Base-by-base conservation (phyloP, 257 asterid genomes). In the Plantago ovata region DNA sequence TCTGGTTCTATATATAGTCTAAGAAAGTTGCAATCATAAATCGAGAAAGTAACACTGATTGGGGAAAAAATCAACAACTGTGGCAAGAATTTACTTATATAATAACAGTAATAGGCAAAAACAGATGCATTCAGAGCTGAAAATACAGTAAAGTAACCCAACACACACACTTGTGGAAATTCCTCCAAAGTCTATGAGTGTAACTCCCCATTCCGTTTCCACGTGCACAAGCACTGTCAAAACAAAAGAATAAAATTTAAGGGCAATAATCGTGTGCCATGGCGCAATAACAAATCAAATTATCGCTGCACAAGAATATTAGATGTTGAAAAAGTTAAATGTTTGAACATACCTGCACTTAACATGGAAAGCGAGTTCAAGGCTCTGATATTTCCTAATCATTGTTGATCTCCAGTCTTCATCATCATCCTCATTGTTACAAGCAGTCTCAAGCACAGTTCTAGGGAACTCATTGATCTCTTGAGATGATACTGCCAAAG, bases 391-490 rank as follows among this genome's bases (percentile, higher is more conserved):
- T 41, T 67, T 61, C 72, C 81, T 59, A 63, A 64, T 76, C 75
- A 75, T 51, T 48, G 58, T 61, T 28, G 53, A 63, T 72, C 69
- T 65, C 72, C 75, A 50, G 57, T 74, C 70, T 67, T 73, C 74
- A 47, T 81, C 83, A 57, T 76, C 89, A 60, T 69, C 72, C 36
- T 28, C 36, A 8, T 28, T 4, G 36, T 28, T 28, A 46, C 65
- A 64, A 53, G 61, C 70, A 54, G 66, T 9, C 57, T 38, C 67
- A 65, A 64, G 74, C 69, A 60, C 74, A 72, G 72, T 66, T 61
- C 76, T 72, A 69, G 78, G 77, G 83, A 75, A 76, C 94, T 60
- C 80, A 0, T 58, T 39, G 45, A 62, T 49, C 61, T n/a, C 62
- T 36, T 64, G 77, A 67, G 72, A 53, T 70, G 69, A 78, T 77